Base-by-base conservation (phyloP, 345 rosid genomes). In the Eucalyptus sp. region DNA sequence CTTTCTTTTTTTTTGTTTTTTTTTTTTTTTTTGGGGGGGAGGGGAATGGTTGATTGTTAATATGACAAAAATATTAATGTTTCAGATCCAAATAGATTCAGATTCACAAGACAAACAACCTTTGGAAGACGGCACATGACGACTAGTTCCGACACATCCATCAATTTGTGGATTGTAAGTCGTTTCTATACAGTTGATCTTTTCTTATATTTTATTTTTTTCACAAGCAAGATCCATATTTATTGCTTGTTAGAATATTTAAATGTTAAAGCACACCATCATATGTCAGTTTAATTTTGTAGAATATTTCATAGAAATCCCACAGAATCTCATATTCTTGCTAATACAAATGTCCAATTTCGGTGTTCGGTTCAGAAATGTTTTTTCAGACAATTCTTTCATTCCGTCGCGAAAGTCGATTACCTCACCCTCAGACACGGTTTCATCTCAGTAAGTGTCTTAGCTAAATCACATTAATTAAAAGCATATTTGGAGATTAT, bases 361-460 rank as follows among this genome's bases (percentile, higher is more conserved):
- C 9, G 2, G 20, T 76, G 48, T 41, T 76, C 5, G 84, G 48
- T 76, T 29, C 92, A 96, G 98, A 94, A 93, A 93, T 96, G 96
- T 87, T 96, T 96, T 91, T 95, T 95, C 91, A 83, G 94, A 49
- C 98, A 95, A 88, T 95, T 96, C 90, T 94, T 90, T 88, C 87
- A 37, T 29, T 95, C 98, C 2, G 96, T 96, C 48, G 97, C 95
- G 0, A 96, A 95, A 93, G 94, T 95, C 31, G 98, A 96, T 89
- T 96, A 95, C 86, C 94, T 95, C 79, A 96, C 98, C 6, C 89
- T 96, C 15, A 97, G 98, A 80, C 98, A 95, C 60, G 97, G 96
- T 41, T 96, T 96, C 93, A 91, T 96, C 56, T 52, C 93, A 64
- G 99, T 96, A 41, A 37, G 43, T 76, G 13, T 76, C 24, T 13